Percentiles rank a stretch among this genome's conserved stretches.
Evolutionary conservation across 148 eudicot species (phyloP).

Genomic region (Camellia lanceoleosa): DNA sequence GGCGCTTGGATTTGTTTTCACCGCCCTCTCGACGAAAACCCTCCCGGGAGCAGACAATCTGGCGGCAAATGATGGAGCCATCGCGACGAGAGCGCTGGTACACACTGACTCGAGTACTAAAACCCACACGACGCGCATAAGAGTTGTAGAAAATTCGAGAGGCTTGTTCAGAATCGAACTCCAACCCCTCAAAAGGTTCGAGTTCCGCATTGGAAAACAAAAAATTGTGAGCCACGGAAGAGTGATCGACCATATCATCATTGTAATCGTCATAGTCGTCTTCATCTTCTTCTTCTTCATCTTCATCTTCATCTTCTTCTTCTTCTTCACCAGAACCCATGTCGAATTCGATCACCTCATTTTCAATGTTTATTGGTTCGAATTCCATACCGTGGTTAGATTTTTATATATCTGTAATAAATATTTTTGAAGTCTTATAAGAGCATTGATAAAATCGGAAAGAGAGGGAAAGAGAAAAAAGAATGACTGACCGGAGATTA

Average conservation of each 20-base stretch:
- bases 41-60: slow-evolving; percentile 27
- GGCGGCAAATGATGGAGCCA: slow-evolving; percentile 22
- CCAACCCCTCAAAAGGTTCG: slow-evolving; percentile 30
- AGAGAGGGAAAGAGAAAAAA: slow-evolving; percentile 10
- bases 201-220: background rate
- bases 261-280: slow-evolving; percentile 11
- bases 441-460: background rate
- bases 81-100: slow-evolving; percentile 24
- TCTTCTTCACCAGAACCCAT: slow-evolving; percentile 17
- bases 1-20: slow-evolving; percentile 18
- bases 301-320: slow-evolving; percentile 1
- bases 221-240: slow-evolving; percentile 1
- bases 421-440: background rate
- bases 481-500: slow-evolving; percentile 13
- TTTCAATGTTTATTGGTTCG: slow-evolving; percentile 17
- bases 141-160: slow-evolving; percentile 30
- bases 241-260: slow-evolving; percentile 4
- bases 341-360: slow-evolving; percentile 16
- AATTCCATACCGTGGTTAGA: slow-evolving; percentile 12
- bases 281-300: slow-evolving; percentile 9
- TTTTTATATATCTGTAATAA: background rate
- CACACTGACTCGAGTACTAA: slow-evolving; percentile 26
- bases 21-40: slow-evolving; percentile 22
- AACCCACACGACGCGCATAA: slow-evolving; percentile 26
- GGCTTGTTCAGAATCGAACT: slow-evolving; percentile 32